Conservation (phyloP, 805 yeast species). For the Yamadazyma sp. region DNA sequence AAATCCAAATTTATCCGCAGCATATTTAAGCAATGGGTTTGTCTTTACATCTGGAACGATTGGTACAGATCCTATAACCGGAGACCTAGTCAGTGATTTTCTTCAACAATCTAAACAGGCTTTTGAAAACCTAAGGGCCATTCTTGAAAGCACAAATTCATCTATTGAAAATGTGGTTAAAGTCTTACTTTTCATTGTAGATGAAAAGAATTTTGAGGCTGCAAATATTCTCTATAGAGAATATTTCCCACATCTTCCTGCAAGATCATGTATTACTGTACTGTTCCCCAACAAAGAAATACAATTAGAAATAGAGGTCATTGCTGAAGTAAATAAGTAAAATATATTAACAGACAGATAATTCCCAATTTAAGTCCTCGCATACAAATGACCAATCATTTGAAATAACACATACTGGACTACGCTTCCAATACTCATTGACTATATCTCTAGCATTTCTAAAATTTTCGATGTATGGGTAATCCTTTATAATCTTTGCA, state of each 20-base stretch:
- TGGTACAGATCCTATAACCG: conserved; percentile 37
- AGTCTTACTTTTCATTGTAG: conserved; percentile 45
- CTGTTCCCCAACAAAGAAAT: conserved; percentile 45
- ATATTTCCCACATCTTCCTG: conserved; percentile 46
- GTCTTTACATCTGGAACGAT: conserved; percentile 46
- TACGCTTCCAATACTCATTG: too few species aligned
- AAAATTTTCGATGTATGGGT: too few species aligned
- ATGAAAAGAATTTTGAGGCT: conserved; percentile 35
- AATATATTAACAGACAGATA: too few species aligned
- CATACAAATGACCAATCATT: too few species aligned
- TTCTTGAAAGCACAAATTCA: conserved; percentile 42
- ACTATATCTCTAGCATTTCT: too few species aligned
- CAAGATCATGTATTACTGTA: conserved; percentile 50
- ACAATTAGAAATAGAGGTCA: conserved; percentile 49
- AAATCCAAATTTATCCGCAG: conserved; percentile 15
- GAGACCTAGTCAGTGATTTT: too few species aligned
- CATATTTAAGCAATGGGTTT: conserved; percentile 20
- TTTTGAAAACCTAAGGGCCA: conserved; percentile 36
- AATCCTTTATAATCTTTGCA: too few species aligned
- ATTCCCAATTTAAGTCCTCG: too few species aligned
- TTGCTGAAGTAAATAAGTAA: too few species aligned
- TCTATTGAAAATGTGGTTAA: conserved; percentile 43
- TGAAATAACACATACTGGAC: too few species aligned
- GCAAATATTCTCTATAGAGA: conserved; percentile 45
- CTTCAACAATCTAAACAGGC: conserved; percentile 46